A percentile compares a stretch with the other conserved stretches of the same genome.
Conservation (phyloP, 192 early-diverging fungal genomes). For the Backusella macrospora region DNA sequence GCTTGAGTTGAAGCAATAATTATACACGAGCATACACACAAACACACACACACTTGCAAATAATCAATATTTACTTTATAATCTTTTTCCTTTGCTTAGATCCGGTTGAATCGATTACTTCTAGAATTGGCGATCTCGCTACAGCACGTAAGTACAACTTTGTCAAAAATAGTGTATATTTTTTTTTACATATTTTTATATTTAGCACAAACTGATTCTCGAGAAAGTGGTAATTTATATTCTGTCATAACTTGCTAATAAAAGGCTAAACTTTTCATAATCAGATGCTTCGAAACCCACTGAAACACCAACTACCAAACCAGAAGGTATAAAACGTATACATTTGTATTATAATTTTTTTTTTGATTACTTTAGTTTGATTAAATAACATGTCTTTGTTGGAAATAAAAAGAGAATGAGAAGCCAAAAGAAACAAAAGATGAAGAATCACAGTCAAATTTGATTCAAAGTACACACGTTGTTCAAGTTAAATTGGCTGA, state of each 20-base stretch:
- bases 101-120: slow-evolving; percentile 16
- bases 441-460: slow-evolving; percentile 13
- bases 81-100: not conserved
- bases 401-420: no score
- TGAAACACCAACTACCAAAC: not conserved
- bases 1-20: not conserved
- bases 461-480: slow-evolving; percentile 50
- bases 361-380: not conserved
- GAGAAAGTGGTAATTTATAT: not conserved
- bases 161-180: not conserved
- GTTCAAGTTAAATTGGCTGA: slow-evolving; percentile 58
- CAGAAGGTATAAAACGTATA: not conserved
- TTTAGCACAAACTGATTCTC: not conserved
- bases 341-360: not conserved
- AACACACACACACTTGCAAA: no score
- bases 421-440: not conserved
- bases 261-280: not conserved
- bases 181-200: not conserved
- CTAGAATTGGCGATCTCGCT: slow-evolving; percentile 21
- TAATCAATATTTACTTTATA: not conserved
- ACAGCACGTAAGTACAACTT: slow-evolving; percentile 14
- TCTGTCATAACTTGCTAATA: not conserved
- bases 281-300: not conserved
- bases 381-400: not conserved
- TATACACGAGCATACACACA: not conserved